A percentile compares a stretch with the other conserved stretches of the same genome.
These are phyloP conservation scores for Stephanocyclus meneghinianus DNA, from an alignment of 352 stramenopile species.

Conservation along the genomic window DNA sequence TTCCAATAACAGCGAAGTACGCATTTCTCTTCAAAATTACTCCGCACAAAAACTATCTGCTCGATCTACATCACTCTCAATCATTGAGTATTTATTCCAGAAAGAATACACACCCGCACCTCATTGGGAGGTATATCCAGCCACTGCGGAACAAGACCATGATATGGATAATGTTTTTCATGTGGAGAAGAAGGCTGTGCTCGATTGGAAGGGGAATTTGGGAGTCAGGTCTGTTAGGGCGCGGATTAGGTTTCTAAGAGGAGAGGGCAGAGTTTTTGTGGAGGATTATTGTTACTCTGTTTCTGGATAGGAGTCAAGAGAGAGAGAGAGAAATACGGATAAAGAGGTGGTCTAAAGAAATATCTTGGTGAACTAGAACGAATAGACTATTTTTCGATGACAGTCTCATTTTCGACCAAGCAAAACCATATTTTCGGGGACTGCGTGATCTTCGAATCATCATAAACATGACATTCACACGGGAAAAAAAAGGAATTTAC, in stretches of 20 bases:
- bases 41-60: not conserved
- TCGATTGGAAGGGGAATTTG: conserved; percentile 1
- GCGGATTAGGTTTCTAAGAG: not conserved
- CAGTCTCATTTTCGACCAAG: too few relatives aligned
- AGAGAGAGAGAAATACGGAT: too few relatives aligned
- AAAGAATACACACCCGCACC: not conserved
- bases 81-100: not conserved
- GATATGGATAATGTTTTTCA: not conserved
- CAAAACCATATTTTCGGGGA: too few relatives aligned
- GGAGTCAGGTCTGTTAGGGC: not conserved
- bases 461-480: too few relatives aligned
- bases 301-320: too few relatives aligned
- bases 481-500: too few relatives aligned
- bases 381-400: too few relatives aligned
- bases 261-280: not conserved
- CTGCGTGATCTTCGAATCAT: too few relatives aligned
- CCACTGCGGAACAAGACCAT: not conserved
- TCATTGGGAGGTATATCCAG: conserved; percentile 5
- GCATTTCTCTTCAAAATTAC: not conserved
- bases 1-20: not conserved
- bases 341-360: too few relatives aligned
- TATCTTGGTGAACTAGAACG: too few relatives aligned
- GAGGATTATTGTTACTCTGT: not conserved
- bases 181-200: not conserved
- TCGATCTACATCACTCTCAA: not conserved